Evolutionary conservation across 192 early-diverging fungal genomes (phyloP).

Genomic region (Gonapodya prolifera): DNA sequence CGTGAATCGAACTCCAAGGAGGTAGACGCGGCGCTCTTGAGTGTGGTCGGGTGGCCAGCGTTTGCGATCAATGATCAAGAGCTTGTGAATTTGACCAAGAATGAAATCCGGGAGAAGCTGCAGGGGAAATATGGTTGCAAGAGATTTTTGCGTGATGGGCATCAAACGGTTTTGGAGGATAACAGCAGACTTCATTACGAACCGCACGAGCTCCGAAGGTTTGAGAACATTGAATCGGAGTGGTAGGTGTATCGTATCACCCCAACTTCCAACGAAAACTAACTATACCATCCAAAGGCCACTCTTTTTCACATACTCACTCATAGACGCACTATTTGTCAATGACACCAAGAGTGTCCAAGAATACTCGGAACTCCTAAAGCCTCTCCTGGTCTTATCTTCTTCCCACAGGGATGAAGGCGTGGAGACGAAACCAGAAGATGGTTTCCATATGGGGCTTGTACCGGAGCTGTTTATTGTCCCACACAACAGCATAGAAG

Average conservation of each 20-base stretch:
- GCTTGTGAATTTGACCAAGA: conserved; percentile 47
- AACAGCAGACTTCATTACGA: conserved; percentile 61
- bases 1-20: conserved; percentile 70
- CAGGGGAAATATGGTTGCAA: conserved; percentile 72
- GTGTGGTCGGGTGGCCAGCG: conserved; percentile 79
- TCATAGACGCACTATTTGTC: conserved; percentile 66
- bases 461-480: conserved; percentile 74
- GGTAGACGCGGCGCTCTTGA: conserved; percentile 37
- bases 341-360: conserved; percentile 50
- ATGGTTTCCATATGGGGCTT: conserved; percentile 25
- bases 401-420: conserved; percentile 14
- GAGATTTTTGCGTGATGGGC: conserved; percentile 74
- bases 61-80: conserved; percentile 63
- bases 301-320: conserved; percentile 76
- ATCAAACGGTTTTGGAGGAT: conserved; percentile 42
- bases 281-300: no score
- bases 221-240: conserved; percentile 76
- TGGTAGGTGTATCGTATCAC: no score
- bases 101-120: conserved; percentile 68
- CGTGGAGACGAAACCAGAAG: neutral
- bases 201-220: conserved; percentile 63
- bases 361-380: conserved; percentile 54
- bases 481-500: conserved; percentile 53
- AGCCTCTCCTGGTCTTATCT: conserved; percentile 60
- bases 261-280: no score